Evolutionary conservation across 2,329 filamentous ascomycete genomes (phyloP), one percentile per base, ranked within the genome.

Genomic region (Fusarium transvaalense): DNA sequence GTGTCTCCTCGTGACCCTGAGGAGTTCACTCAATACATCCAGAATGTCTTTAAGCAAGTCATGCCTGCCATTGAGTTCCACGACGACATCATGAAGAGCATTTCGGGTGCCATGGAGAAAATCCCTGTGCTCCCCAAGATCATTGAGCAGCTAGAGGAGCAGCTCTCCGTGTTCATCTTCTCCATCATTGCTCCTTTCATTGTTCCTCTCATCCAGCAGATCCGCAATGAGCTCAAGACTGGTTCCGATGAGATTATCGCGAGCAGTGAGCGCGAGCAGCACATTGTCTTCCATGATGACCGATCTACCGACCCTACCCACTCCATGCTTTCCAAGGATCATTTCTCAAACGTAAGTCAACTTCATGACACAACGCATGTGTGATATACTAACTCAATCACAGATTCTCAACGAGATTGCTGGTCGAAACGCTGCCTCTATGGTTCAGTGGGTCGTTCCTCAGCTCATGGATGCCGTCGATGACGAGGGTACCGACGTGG

Each of bases 251-350:
- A 97, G 78, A 91, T 97, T 74, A 97, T 97, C 68, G 85, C 92
- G 74, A 94, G 91, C 82, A 95, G 92, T 77, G 86, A 91, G 78
- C 88, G 91, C 53, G 91, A 97, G 82, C 94, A 97, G 81, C 89
- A 92, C 74, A 86, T 97, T 71, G 93, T 97, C 50, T 97, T 97
- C 79, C 81, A 92, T 43, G 90, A 97, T 69, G 91, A 97, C 75
- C 66, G 86, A 52, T 91, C 83, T 66, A 89, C 88, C 21, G 91
- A 97, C 75, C 95, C 94, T 0, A 97, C 94, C 2, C 94, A 97
- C 82, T 97, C 93, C 21, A 97, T 97, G 94, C 83, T 97, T 53
- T 94, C 93, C 61, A 97, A 97, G 82, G 94, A 97, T 75, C 94
- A 97, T 80, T 97, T 97, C 79, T 92, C 91, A 68, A 97, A 97